Conservation (phyloP, 2,329 filamentous ascomycete genomes). For the Coniochaeta sp. region DNA sequence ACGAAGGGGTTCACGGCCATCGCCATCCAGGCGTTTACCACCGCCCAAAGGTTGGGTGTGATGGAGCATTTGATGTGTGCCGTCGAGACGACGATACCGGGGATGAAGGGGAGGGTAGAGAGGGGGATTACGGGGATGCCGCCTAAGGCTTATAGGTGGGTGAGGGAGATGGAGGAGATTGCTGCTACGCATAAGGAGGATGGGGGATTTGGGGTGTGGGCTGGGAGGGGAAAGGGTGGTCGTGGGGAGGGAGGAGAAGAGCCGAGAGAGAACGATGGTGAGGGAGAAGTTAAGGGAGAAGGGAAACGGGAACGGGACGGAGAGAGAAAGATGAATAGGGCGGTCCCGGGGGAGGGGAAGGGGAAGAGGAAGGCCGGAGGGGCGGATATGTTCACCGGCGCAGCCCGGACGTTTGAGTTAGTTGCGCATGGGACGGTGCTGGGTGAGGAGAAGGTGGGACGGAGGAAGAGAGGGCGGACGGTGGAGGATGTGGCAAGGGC, state of each 20-base stretch:
- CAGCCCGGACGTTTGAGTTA: slow-evolving; percentile 53
- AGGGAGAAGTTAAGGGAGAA: no score
- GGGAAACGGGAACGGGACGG: no score
- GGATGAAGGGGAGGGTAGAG: slow-evolving; percentile 7
- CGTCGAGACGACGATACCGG: slow-evolving; percentile 40
- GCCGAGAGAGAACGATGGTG: no score
- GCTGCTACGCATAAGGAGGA: slow-evolving; percentile 56
- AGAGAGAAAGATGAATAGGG: no score
- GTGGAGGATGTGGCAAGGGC: slow-evolving; percentile 48
- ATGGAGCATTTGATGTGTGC: slow-evolving; percentile 50
- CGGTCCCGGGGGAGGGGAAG: background rate
- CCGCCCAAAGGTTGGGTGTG: slow-evolving; percentile 57
- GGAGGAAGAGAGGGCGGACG: slow-evolving; percentile 47
- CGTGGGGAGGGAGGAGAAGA: no score
- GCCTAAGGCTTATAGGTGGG: slow-evolving; percentile 72
- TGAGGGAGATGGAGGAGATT: slow-evolving; percentile 72
- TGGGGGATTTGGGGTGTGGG: slow-evolving; percentile 52
- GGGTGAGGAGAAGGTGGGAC: slow-evolving; percentile 50
- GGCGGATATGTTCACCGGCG: slow-evolving; percentile 46
- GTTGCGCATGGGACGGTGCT: slow-evolving; percentile 57
- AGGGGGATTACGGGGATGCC: slow-evolving; percentile 50
- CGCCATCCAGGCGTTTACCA: slow-evolving; percentile 63
- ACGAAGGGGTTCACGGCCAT: slow-evolving; percentile 62
- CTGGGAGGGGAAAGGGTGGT: no score
- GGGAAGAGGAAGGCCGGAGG: slow-evolving; percentile 55